Conservation (phyloP, 2,329 filamentous ascomycete genomes). For the Blastomyces parvus region DNA sequence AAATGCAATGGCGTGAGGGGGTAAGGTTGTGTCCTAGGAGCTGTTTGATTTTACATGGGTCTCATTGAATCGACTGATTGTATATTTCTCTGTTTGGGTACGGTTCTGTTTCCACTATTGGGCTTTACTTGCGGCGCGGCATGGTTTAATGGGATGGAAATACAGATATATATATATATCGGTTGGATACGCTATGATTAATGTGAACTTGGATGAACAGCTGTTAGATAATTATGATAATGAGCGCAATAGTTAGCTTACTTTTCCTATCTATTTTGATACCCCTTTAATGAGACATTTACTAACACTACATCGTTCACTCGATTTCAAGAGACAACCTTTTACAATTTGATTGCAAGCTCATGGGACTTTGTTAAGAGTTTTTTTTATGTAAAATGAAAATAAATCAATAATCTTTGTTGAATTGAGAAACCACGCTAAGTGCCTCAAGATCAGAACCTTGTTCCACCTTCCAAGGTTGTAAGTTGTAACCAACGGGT, state of each 20-base stretch:
- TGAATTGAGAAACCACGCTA: no score
- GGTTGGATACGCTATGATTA: background rate
- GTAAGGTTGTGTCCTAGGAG: background rate
- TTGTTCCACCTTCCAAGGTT: no score
- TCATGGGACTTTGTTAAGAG: no score
- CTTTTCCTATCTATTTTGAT: background rate
- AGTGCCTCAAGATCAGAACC: no score
- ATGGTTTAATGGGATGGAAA: background rate
- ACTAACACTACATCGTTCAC: background rate
- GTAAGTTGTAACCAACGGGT: no score
- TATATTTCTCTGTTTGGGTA: background rate
- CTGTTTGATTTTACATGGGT: background rate
- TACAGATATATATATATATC: background rate
- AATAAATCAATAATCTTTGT: no score
- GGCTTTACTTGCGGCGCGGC: background rate
- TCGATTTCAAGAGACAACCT: background rate
- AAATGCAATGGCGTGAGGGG: background rate
- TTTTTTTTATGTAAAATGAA: no score
- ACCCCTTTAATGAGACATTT: background rate
- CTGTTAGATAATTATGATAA: background rate
- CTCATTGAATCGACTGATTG: no score
- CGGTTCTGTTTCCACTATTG: background rate
- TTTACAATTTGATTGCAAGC: no score
- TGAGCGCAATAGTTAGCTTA: background rate
- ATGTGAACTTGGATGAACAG: background rate